Conservation (phyloP, 176 grass and related monocot genomes). For the Olyra latifolia region DNA sequence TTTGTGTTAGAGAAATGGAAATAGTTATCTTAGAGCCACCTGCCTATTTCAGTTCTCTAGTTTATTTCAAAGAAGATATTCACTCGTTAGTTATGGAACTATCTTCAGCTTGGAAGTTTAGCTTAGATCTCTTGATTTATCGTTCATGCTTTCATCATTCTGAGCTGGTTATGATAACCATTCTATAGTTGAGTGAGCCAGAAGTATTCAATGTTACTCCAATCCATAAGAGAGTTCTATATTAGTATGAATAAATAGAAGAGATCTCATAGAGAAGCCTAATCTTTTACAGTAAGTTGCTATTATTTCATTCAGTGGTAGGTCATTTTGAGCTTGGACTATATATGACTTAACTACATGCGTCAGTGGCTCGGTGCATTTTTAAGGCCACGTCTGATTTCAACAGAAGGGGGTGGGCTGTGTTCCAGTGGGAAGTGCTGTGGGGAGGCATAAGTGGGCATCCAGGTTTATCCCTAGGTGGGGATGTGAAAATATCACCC, state of each 20-base stretch:
- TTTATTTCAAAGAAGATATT: not conserved
- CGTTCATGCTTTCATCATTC: not conserved
- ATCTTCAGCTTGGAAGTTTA: not conserved
- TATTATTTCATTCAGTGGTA: not conserved
- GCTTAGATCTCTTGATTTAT: not conserved
- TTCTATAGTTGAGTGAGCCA: not conserved
- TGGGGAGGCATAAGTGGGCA: not conserved
- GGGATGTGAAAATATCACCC: not conserved
- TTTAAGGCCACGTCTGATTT: not conserved
- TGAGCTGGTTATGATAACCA: not conserved
- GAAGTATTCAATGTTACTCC: not conserved
- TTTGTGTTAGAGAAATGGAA: not conserved
- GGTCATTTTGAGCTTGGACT: not conserved
- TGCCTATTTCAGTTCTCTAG: not conserved
- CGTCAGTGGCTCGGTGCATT: not conserved
- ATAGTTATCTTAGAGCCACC: not conserved
- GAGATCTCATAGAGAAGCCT: not conserved
- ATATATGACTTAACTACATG: not conserved
- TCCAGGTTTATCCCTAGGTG: not conserved
- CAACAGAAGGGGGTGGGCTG: not conserved
- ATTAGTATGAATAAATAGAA: constrained; percentile 3
- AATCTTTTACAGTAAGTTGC: not conserved
- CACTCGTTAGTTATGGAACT: not conserved
- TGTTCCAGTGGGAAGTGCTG: not conserved
- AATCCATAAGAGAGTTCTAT: not conserved